phyloP scores from a whole-genome alignment of 2,329 filamentous ascomycete genomes.

The Pezicula radicicola region DNA sequence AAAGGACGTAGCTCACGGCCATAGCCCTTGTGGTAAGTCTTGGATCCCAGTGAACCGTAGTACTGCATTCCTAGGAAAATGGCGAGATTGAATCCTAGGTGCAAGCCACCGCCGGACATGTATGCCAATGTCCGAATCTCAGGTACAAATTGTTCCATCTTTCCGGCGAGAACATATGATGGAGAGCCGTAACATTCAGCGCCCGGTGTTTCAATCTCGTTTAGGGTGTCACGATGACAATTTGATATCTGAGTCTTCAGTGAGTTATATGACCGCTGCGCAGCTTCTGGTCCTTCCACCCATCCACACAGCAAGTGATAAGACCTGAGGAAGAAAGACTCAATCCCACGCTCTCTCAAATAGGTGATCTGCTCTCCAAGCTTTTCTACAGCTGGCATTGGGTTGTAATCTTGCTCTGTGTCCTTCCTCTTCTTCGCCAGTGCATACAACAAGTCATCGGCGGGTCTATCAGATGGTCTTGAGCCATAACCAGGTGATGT shows the following conservation, averaged over 20 bases:
- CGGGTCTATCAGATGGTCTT: background rate
- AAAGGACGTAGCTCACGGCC: background rate
- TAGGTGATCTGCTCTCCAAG: background rate
- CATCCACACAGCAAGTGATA: background rate
- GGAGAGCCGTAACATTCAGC: background rate
- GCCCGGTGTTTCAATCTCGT: background rate
- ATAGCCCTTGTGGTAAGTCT: conserved; percentile 1
- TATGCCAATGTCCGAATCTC: background rate
- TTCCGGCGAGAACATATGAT: background rate
- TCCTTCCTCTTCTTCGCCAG: background rate
- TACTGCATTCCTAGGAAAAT: background rate
- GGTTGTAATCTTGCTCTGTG: background rate
- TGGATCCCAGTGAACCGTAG: background rate
- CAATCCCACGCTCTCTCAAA: conserved; percentile 1
- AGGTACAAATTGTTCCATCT: conserved; percentile 1
- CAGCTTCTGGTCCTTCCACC: background rate
- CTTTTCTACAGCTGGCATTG: background rate
- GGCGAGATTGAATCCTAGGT: background rate
- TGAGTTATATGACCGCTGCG: background rate
- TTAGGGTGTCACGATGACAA: background rate
- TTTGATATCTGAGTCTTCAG: background rate
- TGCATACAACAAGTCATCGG: background rate
- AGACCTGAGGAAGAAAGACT: background rate
- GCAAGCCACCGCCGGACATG: background rate
- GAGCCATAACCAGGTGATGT: background rate